Conservation (phyloP, 1,284 basidiomycete genomes). For the Leccinum pseudoinsigne region DNA sequence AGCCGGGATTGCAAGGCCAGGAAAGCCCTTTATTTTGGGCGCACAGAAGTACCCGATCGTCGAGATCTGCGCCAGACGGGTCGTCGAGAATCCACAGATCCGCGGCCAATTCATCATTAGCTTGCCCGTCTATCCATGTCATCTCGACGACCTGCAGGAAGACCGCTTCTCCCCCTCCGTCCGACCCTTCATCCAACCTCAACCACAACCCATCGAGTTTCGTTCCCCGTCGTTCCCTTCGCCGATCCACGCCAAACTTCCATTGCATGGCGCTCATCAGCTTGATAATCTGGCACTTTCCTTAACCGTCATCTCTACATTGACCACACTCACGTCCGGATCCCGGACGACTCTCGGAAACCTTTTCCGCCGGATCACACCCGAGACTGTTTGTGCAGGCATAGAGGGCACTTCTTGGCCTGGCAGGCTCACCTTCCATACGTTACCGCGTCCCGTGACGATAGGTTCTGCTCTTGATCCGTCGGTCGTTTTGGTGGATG, state of each 20-base stretch:
- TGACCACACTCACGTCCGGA: conserved; percentile 48
- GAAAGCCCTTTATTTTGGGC: conserved; percentile 76
- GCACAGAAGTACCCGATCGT: conserved; percentile 63
- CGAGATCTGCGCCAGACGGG: conserved; percentile 38
- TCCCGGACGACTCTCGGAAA: conserved; percentile 17
- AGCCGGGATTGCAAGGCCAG: conserved; percentile 74
- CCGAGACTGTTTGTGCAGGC: conserved; percentile 43
- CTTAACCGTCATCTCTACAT: conserved; percentile 59
- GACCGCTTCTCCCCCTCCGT: conserved; percentile 37
- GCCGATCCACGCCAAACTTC: conserved; percentile 43
- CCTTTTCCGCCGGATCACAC: conserved; percentile 27
- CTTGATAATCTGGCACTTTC: conserved; percentile 79
- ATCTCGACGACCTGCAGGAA: conserved; percentile 29
- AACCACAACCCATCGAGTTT: conserved; percentile 45
- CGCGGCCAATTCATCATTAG: conserved; percentile 44
- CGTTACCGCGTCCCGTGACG: conserved; percentile 32
- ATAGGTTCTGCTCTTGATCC: conserved; percentile 22
- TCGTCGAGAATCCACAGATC: conserved; percentile 37
- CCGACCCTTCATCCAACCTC: conserved; percentile 38
- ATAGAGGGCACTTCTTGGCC: conserved; percentile 70
- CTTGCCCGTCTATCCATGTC: conserved; percentile 24
- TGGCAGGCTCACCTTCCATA: conserved; percentile 81
- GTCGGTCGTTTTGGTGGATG: conserved; percentile 76
- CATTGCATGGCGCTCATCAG: conserved; percentile 83
- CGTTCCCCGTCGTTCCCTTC: conserved; percentile 43